Conservation (phyloP, 2,329 filamentous ascomycete species). For the Penicillium vulpinum region DNA sequence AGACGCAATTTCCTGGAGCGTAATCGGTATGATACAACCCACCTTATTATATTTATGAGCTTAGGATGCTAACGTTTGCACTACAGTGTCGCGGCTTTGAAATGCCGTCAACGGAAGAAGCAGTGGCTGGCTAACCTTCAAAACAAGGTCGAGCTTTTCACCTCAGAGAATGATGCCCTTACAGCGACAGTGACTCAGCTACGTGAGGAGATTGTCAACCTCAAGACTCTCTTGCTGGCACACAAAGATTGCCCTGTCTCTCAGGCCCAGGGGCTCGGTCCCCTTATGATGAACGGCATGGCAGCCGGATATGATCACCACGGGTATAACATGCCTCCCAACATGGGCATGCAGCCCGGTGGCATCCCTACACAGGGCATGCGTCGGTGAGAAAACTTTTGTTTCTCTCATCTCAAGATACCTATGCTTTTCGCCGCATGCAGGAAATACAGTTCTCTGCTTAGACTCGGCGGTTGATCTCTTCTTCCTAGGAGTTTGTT, state of each 20-base stretch:
- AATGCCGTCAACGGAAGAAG: constrained; percentile 97
- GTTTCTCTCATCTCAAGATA: constrained; percentile 13
- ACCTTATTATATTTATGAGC: neutral
- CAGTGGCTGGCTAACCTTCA: constrained; percentile 97
- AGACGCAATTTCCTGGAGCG: constrained; percentile 95
- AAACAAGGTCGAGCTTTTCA: constrained; percentile 90
- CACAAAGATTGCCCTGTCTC: constrained; percentile 97
- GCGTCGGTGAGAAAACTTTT: constrained; percentile 26
- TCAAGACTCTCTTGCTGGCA: constrained; percentile 87
- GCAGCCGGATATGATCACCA: constrained; percentile 43
- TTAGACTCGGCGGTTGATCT: constrained; percentile 19
- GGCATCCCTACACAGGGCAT: constrained; percentile 40
- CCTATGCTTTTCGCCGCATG: constrained; percentile 14
- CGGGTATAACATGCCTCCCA: constrained; percentile 44
- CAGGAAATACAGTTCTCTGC: constrained; percentile 11
- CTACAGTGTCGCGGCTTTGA: constrained; percentile 83
- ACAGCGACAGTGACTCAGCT: constrained; percentile 79
- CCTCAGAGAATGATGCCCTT: constrained; percentile 84
- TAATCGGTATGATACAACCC: constrained; percentile 71
- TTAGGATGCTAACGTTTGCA: constrained; percentile 26
- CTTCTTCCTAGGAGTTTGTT: constrained; percentile 17
- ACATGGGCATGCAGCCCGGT: constrained; percentile 45
- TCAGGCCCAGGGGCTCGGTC: constrained; percentile 72
- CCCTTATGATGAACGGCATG: constrained; percentile 45
- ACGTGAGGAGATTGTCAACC: constrained; percentile 87